Evolutionary conservation across 2,329 filamentous ascomycete genomes (phyloP).

Genomic region (Aspergillus unguis): DNA sequence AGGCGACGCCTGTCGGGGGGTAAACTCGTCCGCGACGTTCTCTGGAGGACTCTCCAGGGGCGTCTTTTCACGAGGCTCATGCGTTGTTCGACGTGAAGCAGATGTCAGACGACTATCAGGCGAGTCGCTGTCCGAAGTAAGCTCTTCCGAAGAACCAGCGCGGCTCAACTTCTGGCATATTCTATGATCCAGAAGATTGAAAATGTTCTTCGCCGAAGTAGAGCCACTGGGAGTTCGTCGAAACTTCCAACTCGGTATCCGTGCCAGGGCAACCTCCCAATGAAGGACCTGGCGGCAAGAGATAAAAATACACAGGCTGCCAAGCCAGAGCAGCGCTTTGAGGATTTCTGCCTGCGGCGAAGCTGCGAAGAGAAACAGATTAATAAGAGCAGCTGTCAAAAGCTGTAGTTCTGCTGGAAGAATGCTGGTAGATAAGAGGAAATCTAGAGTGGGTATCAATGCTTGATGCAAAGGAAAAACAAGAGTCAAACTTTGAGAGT

Average conservation of each 20-base stretch:
- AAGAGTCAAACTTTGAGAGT: conserved; percentile 59
- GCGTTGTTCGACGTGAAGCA: conserved; percentile 37
- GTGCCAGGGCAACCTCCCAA: conserved; percentile 80
- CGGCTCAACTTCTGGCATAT: conserved; percentile 50
- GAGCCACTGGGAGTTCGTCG: conserved; percentile 50
- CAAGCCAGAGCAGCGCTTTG: conserved; percentile 78
- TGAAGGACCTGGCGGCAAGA: conserved; percentile 69
- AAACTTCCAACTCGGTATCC: conserved; percentile 90
- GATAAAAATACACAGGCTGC: conserved; percentile 73
- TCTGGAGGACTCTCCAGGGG: conserved; percentile 21
- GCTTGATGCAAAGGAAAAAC: conserved; percentile 82
- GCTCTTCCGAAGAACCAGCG: conserved; percentile 33
- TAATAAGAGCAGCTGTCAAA: conserved; percentile 76
- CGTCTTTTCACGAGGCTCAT: conserved; percentile 16
- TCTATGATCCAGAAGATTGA: conserved; percentile 43
- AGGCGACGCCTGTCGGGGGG: conserved; percentile 54
- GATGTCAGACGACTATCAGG: conserved; percentile 21
- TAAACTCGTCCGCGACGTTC: conserved; percentile 23
- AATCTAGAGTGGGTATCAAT: conserved; percentile 68
- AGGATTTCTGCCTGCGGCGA: conserved; percentile 83
- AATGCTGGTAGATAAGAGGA: conserved; percentile 84
- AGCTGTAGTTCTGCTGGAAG: conserved; percentile 84
- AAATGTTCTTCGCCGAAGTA: conserved; percentile 37
- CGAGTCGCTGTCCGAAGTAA: conserved; percentile 38
- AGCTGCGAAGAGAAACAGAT: conserved; percentile 70